Evolutionary conservation across 1,284 basidiomycete species (phyloP), one percentile per base, ranked within the genome.

Genomic region (Tilletia caries): DNA sequence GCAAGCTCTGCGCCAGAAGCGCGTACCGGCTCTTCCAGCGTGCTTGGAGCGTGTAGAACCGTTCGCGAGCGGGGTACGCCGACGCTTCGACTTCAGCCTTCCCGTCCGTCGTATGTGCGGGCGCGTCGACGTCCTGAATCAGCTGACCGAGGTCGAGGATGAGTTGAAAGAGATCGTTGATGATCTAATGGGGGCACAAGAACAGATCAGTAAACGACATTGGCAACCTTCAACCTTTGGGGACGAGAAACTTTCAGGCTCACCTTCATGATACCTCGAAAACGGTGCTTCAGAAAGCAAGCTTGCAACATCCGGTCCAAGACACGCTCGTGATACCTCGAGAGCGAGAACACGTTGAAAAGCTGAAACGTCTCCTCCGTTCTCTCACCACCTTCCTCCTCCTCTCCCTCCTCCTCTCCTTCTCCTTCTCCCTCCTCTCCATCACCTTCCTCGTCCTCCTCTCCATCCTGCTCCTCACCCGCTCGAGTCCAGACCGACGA

Each of bases 281-380:
- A 75, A 37, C 71, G 70, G 2, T 70, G 58, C 43, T 76, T 75
- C 64, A 78, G 70, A 37, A 78, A 77, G 54, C 72, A 74, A 2
- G 74, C 72, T 15, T 72, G 58, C 12, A 78, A 68, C 75, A 78
- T 77, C 1, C 73, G 69, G 27, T 78, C 77, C 15, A 78, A 69
- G 32, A 76, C 67, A 0, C 70, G 34, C 48, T 78, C 77, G 58
- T 78, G 77, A 33, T 75, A 77, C 1, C 72, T 62, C 12, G 76
- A 76, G 8, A 78, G 68, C 8, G 73, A 75, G 43, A 78, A 78
- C 20, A 78, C 74, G 60, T 78, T 76, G 60, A 76, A 76, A 20
- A 78, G 68, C 52, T 77, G 71, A 1, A 75, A 32, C 1, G 37
- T 67, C 66, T 41, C 37, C 37, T 41, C 25, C 13, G 25, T 67